Evolutionary conservation across 2,329 filamentous ascomycete species (phyloP), one percentile per base, ranked within the genome.

Genomic region (Diaporthe citriasiana): DNA sequence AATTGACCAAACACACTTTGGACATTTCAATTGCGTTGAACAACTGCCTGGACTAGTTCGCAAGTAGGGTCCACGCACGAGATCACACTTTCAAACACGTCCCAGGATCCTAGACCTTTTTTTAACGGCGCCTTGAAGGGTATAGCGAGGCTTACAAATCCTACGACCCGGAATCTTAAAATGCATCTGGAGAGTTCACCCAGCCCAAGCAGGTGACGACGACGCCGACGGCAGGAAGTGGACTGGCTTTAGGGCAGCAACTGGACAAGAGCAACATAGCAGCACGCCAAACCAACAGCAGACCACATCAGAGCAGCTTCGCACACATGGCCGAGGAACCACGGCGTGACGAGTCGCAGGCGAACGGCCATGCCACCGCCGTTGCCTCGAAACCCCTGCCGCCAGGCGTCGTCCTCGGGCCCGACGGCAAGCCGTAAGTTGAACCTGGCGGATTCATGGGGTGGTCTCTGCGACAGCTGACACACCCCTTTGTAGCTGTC

Each of bases 391-490:
- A 89, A 80, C 89, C 87, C 79, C 83, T 93, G 40, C 90, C 93
- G 22, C 94, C 93, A 79, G 93, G 93, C 76, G 87, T 96, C 3
- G 89, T 96, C 50, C 84, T 96, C 47, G 94, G 92, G 59, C 93
- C 93, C 76, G 93, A 97, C 84, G 94, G 94, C 72, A 97, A 97
- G 84, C 94, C 94, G 94, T 96, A 84, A 86, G 93, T 84, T 66
- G 51, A 30, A 8, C 8, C 38, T 45, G 35, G 25, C n/a, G 22
- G n/a, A 8, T 12, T 38, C 22, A 33, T 40, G 25, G 25, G 5
- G 47, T 45, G 25, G 27, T 12, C 40, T 22, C 25, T 59, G 50
- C 71, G 10, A 70, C 25, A 17, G 38, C 73, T 74, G 77, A 82
- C 77, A 82, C 77, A n/a, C 81, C 79, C n/a, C 53, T 70, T 42